Base-by-base conservation (phyloP, 306 rosid genomes). In the Astragalus membranaceus region DNA sequence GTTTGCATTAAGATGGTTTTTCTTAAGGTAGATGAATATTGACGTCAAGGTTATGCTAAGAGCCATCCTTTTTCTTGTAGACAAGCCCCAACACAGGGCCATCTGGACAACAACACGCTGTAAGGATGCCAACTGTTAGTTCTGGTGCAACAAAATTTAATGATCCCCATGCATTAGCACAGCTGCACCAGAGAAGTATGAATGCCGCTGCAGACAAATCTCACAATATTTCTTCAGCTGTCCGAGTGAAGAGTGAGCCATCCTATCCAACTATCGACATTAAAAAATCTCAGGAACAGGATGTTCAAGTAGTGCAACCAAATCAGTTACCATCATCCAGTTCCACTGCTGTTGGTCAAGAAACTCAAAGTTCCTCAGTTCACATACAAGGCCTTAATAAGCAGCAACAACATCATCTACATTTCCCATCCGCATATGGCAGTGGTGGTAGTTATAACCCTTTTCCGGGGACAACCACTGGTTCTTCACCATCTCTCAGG, bases 121-220 rank as follows among this genome's bases (percentile, higher is more conserved):
- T 80, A 35, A 84, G 89, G 81, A 82, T 82, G 86, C 90, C 86
- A 66, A 64, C 85, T 46, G 73, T 83, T 60, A 80, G 74, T 83
- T 59, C 85, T 17, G 87, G 87, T 51, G 73, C 85, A 44, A 52
- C 87, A 44, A 88, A 84, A 64, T 87, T 88, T 53, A 80, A 79
- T 72, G 94, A 85, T 81, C 88, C 92, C 54, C 90, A 85, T 66
- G 85, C 92, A 33, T 87, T 84, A 79, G 80, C 90, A 23, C 88
- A 83, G 47, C 77, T 77, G 79, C 97, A 90, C 78, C 95, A 88
- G 82, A 87, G 91, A 81, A 85, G 87, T 55, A 8, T 73, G 44
- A 84, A 55, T 75, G 67, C 90, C 77, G 70, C 95, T 42, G 73
- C 87, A 52, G 90, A 84, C 67, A 84, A 80, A 69, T 83, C 89